Percentiles rank a stretch among this genome's conserved stretches.
These are phyloP conservation scores for Lactifluus subvellereus DNA, from an alignment of 768 basidiomycete genomes.

Conservation along the genomic window DNA sequence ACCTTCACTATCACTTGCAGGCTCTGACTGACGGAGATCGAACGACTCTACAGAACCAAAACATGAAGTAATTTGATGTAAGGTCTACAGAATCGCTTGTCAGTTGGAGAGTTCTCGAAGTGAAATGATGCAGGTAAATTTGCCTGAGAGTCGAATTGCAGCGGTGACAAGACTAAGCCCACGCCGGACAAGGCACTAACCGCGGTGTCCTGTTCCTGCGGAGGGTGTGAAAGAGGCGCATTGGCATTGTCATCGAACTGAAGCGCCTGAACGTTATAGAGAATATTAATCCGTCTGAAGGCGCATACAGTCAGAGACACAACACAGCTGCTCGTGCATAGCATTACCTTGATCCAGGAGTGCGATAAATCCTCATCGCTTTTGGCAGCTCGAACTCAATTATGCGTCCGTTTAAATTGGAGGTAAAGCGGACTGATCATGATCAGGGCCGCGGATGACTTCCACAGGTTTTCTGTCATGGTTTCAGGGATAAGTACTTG, in stretches of 20 bases:
- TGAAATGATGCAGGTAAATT: slow-evolving; percentile 18
- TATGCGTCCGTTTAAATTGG: slow-evolving; percentile 18
- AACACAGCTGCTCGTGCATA: not conserved
- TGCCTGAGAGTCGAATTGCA: slow-evolving; percentile 58
- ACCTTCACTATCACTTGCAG: slow-evolving; percentile 16
- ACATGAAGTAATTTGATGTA: slow-evolving; percentile 45
- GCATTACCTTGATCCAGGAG: slow-evolving; percentile 47
- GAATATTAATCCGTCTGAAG: slow-evolving; percentile 29
- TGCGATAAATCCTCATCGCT: slow-evolving; percentile 57
- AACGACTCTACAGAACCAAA: slow-evolving; percentile 67
- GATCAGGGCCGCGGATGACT: slow-evolving; percentile 24
- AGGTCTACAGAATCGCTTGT: slow-evolving; percentile 35
- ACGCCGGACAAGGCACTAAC: slow-evolving; percentile 27
- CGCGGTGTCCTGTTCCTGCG: slow-evolving; percentile 19
- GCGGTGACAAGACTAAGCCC: slow-evolving; percentile 47
- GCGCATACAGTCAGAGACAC: slow-evolving; percentile 25
- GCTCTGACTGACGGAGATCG: slow-evolving; percentile 27
- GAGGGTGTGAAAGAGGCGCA: not conserved
- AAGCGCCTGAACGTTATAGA: slow-evolving; percentile 13
- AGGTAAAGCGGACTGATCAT: slow-evolving; percentile 12
- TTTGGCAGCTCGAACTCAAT: slow-evolving; percentile 41
- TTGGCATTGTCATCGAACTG: not conserved
- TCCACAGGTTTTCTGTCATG: slow-evolving; percentile 37
- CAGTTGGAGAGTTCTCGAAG: not conserved
- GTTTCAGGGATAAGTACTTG: not conserved